Percentiles rank a stretch among this genome's conserved stretches.
These are phyloP conservation scores for Cercophora scortea DNA, from an alignment of 495 filamentous ascomycete genomes.

Conservation along the genomic window DNA sequence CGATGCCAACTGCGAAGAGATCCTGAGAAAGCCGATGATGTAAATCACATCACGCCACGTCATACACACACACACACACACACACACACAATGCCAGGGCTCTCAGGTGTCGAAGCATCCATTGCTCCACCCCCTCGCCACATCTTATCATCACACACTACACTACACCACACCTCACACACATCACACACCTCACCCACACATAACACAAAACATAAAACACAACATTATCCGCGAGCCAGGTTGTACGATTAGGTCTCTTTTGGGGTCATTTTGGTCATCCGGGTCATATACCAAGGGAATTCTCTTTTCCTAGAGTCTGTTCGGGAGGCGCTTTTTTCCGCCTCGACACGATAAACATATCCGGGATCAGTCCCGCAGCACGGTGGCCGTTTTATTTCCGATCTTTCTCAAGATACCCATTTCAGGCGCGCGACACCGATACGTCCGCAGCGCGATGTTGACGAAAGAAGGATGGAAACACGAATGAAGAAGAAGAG, in stretches of 20 bases:
- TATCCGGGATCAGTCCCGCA: conserved; percentile 20
- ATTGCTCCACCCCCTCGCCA: conserved; percentile 1
- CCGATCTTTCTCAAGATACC: conserved; percentile 13
- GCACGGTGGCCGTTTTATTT: conserved; percentile 11
- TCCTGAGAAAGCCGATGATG: conserved; percentile 55
- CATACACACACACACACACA: background rate
- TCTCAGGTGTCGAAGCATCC: background rate
- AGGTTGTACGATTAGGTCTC: conserved; percentile 29
- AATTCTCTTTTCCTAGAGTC: background rate
- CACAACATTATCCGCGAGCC: conserved; percentile 10
- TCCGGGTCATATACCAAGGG: conserved; percentile 9
- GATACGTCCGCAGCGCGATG: conserved; percentile 3
- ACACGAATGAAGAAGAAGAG: conserved; percentile 3
- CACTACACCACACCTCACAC: background rate
- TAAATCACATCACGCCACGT: conserved; percentile 21
- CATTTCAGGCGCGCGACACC: background rate
- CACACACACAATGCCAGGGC: too few relatives aligned
- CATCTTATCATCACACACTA: background rate
- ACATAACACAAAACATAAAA: conserved; percentile 12
- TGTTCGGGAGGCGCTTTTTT: conserved; percentile 3
- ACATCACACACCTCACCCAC: conserved; percentile 1
- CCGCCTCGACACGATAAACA: conserved; percentile 12
- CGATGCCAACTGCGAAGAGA: conserved; percentile 92
- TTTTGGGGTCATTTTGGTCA: conserved; percentile 21
- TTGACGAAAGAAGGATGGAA: conserved; percentile 7